A percentile compares a stretch with the other conserved stretches of the same genome.
Evolutionary conservation across 305 asterid genomes (phyloP).

Genomic region (Fraxinus xanthoxyloides): DNA sequence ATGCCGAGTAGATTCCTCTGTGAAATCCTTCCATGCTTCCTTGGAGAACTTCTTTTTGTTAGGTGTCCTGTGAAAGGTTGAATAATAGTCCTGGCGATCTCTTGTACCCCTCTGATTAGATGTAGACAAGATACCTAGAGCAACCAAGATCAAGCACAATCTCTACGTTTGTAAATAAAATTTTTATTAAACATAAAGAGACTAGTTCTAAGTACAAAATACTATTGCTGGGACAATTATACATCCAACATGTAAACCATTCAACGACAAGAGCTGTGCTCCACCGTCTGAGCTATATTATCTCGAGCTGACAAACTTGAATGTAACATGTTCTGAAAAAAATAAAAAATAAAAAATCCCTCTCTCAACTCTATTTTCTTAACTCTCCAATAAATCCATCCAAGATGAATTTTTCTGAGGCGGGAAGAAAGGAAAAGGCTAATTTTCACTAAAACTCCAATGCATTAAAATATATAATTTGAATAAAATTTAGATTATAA

Average conservation of each 20-base stretch:
- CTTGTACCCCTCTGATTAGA: constrained; percentile 24
- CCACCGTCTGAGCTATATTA: neutral
- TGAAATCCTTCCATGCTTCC: constrained; percentile 74
- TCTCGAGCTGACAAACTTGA: neutral
- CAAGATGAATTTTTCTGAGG: neutral
- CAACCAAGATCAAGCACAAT: neutral
- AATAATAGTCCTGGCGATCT: constrained; percentile 37
- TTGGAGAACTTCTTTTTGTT: constrained; percentile 52
- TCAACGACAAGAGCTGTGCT: neutral
- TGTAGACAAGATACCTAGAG: constrained; percentile 42
- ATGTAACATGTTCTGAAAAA: neutral
- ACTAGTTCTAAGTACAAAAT: neutral
- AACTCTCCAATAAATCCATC: neutral
- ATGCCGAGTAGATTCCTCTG: constrained; percentile 62
- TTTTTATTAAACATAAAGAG: neutral
- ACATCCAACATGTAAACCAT: neutral
- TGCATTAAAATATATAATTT: neutral
- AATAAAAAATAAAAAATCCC: too few species aligned
- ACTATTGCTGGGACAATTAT: neutral
- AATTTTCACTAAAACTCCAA: neutral
- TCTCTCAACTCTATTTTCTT: neutral
- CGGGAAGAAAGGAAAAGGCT: neutral
- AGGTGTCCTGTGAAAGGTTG: constrained; percentile 73
- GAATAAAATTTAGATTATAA: neutral
- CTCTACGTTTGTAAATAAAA: neutral